Base-by-base conservation (phyloP, 768 basidiomycete genomes). In the Mycena indigotica region DNA sequence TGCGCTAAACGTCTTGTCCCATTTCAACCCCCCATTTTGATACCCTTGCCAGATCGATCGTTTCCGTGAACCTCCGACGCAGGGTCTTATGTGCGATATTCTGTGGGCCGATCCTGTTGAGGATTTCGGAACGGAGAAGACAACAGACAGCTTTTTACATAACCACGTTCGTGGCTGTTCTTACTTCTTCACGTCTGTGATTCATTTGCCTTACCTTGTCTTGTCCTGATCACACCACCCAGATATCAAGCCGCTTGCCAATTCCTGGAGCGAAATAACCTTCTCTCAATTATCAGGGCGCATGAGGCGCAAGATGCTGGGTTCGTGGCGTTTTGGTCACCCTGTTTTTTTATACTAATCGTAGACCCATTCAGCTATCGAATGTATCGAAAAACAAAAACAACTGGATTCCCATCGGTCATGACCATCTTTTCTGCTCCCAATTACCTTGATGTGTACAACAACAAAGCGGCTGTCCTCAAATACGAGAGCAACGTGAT, bases 401-500 rank as follows among this genome's bases (percentile, higher is more conserved):
- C 93, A 19, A 98, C 95, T 0, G 95, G 96, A 5, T 98, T 99
- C 80, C 96, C 97, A 17, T 96, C 95, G 16, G 95, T 99, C 57
- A 98, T 99, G 95, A 98, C 96, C n/a, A 95, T 99, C 67, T 99
- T 99, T 77, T 95, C 93, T 16, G 95, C 95, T 6, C 97, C 97
- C 39, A 95, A 98, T 71, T 98, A 98, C 69, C 88, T 98, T 56
- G 97, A 98, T 67, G 93, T 98, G 19, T 98, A 98, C 75, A 94
- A 96, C 75, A 99, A 99, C 78, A 98, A 98, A 75, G 97, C 95
- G 1, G 97, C 97, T 0, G 95, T 99, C 21, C 84, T 99, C 69
- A 98, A 98, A 76, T 98, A 98, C 69, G 97, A 98, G 76, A 94
- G 92, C 72, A 99, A 99, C 69, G 95, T 96, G 53, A 91, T 98